Evolutionary conservation across 2,329 filamentous ascomycete species (phyloP).

Genomic region (Pseudocercospora macadamiae): DNA sequence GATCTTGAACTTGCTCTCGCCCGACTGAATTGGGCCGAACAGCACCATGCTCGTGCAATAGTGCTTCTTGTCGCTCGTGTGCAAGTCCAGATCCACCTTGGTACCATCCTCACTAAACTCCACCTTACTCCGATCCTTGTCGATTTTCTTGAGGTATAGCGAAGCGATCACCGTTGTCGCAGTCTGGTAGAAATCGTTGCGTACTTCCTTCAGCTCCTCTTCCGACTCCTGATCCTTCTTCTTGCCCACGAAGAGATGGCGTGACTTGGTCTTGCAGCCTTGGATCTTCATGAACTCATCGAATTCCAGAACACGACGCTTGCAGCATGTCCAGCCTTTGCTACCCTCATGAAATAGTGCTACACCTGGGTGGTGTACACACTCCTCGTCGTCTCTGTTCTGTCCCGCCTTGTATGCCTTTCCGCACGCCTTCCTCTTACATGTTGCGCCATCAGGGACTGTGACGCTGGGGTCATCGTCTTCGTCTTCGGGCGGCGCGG

Average conservation of each 20-base stretch:
- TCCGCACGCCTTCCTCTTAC: constrained; percentile 77
- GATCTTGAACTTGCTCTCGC: constrained; percentile 76
- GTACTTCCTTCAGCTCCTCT: constrained; percentile 76
- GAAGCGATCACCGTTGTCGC: constrained; percentile 81
- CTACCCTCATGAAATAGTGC: constrained; percentile 97
- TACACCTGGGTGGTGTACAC: constrained; percentile 83
- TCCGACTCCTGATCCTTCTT: constrained; percentile 63
- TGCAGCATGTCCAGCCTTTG: constrained; percentile 97
- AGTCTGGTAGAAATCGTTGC: constrained; percentile 97
- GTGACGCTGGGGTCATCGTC: constrained; percentile 78
- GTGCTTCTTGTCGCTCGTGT: constrained; percentile 83
- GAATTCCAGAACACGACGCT: constrained; percentile 91
- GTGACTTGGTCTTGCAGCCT: constrained; percentile 80
- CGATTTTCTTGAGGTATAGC: constrained; percentile 96
- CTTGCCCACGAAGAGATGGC: constrained; percentile 82
- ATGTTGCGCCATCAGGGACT: constrained; percentile 74
- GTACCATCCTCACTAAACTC: constrained; percentile 61
- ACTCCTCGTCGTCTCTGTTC: constrained; percentile 71
- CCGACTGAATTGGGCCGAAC: constrained; percentile 74
- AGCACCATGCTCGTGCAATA: constrained; percentile 75
- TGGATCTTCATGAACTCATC: constrained; percentile 97
- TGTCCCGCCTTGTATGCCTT: constrained; percentile 64
- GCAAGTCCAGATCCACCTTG: constrained; percentile 74
- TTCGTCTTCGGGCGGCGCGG: constrained; percentile 73
- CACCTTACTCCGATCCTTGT: constrained; percentile 76